Percentiles rank a stretch among this genome's conserved stretches.
Evolutionary conservation across 352 stramenopile genomes (phyloP).

Genomic region (Pythium dissotocum): DNA sequence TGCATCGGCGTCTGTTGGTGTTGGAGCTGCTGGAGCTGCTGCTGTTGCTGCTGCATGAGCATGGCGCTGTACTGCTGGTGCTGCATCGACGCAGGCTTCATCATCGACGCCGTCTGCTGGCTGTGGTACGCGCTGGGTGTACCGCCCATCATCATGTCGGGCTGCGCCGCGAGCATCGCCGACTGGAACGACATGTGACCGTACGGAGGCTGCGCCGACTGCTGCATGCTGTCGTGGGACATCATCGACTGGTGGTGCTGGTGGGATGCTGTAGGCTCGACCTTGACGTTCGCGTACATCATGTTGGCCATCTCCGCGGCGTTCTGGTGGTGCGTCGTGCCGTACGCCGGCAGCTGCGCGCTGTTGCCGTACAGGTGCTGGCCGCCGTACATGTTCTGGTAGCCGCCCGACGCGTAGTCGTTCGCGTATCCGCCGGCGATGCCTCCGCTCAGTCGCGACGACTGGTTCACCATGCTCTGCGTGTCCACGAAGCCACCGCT

Average conservation of each 20-base stretch:
- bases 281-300: constrained; percentile 32
- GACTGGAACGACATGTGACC: constrained; percentile 63
- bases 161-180: constrained; percentile 41
- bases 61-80: constrained; percentile 62
- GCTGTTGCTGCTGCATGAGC: constrained; percentile 59
- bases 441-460: constrained; percentile 16
- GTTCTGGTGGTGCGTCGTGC: neutral
- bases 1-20: constrained; percentile 23
- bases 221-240: constrained; percentile 56
- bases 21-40: constrained; percentile 49
- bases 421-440: neutral
- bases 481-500: constrained; percentile 60
- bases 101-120: constrained; percentile 3
- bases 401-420: constrained; percentile 23
- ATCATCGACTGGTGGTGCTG: constrained; percentile 33
- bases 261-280: constrained; percentile 34
- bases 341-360: constrained; percentile 11
- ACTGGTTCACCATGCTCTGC: constrained; percentile 61
- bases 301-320: constrained; percentile 13
- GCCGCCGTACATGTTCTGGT: constrained; percentile 17
- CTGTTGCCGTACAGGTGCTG: constrained; percentile 11
- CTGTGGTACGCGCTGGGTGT: constrained; percentile 5
- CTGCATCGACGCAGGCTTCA: constrained; percentile 26
- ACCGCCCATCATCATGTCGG: constrained; percentile 45
- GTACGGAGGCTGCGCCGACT: constrained; percentile 46